These are phyloP conservation scores for Geotrichum citri-aurantii DNA, from an alignment of 1,139 yeast genomes.

Conservation along the genomic window DNA sequence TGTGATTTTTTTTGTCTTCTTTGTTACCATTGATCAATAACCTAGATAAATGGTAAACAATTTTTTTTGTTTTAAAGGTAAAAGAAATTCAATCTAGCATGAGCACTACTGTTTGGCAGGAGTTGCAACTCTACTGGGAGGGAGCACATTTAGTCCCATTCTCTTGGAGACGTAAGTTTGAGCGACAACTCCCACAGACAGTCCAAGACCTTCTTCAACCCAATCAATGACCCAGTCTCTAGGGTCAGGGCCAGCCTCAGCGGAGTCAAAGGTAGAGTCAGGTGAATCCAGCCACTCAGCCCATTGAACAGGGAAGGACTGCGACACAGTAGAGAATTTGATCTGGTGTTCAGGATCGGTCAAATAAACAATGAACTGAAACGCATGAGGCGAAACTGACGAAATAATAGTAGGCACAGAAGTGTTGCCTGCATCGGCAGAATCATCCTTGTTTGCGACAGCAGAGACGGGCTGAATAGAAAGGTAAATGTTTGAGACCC, in stretches of 20 bases:
- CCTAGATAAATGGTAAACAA: too few relatives aligned
- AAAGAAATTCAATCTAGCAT: too few relatives aligned
- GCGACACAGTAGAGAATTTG: constrained; percentile 70
- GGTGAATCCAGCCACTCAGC: constrained; percentile 65
- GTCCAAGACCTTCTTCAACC: constrained; percentile 76
- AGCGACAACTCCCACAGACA: constrained; percentile 79
- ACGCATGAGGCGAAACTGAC: constrained; percentile 38
- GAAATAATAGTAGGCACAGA: constrained; percentile 26
- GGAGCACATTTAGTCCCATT: constrained; percentile 55
- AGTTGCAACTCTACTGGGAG: constrained; percentile 11
- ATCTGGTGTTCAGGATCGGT: constrained; percentile 76
- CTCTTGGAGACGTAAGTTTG: constrained; percentile 86
- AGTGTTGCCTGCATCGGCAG: constrained; percentile 29
- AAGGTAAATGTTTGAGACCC: constrained; percentile 64
- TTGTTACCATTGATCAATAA: too few relatives aligned
- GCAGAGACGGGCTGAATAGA: constrained; percentile 60
- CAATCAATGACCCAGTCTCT: constrained; percentile 94
- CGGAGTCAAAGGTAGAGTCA: constrained; percentile 26
- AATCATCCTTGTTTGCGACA: constrained; percentile 37
- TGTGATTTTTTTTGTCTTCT: too few relatives aligned
- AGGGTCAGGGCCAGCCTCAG: constrained; percentile 58
- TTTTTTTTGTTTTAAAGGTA: too few relatives aligned
- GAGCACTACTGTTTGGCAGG: constrained; percentile 1
- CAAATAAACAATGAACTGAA: constrained; percentile 65
- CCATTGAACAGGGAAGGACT: constrained; percentile 88